Evolutionary conservation across 495 filamentous ascomycete species (phyloP), one percentile per base, ranked within the genome.

Genomic region (Gamarada debralockiae): DNA sequence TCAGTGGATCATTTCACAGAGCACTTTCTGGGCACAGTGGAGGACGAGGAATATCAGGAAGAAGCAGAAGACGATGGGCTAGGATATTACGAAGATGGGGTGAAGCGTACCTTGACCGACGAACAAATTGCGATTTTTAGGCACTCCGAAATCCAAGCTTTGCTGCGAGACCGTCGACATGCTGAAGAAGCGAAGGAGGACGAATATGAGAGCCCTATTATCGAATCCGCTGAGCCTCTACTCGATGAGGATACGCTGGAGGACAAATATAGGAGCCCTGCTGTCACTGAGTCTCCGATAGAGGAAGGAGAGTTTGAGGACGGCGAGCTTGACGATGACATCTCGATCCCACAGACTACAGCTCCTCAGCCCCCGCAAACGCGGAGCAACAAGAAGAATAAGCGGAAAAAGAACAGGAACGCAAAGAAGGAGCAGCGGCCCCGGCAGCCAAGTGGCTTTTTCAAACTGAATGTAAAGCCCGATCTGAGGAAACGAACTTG

Each of bases 91-190:
- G 72, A 78, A 5, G 92, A 97, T 58, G 92, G 95, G 13, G 81
- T 83, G 48, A 95, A 95, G 65, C 84, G 95, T 5, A 96, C 91
- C 6, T 72, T 98, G 45, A 97, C 95, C 2, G 89, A 96, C 65
- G 87, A 89, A 50, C 87, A 98, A 69, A 89, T 97, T 39, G 82
- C 76, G 15, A 93, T 96, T 34, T 96, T 97, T 64, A 75, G 93
- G 52, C 87, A 93, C 64, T 93, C 85, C 13, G 93, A 98, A 69
- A 78, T 97, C 38, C 82, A 95, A 61, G 62, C 75, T 7, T 69
- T 96, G 15, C 68, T 89, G 3, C 79, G 85, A 9, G 74, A 74
- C 52, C 68, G 56, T 20, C 29, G 59, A 53, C 53, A 59, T 40
- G 43, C 41, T 10, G 29, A 31, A 20, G 66, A 59, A 56, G 60